Evolutionary conservation across 1,139 yeast genomes (phyloP).

Genomic region (Fermentozyma sake): DNA sequence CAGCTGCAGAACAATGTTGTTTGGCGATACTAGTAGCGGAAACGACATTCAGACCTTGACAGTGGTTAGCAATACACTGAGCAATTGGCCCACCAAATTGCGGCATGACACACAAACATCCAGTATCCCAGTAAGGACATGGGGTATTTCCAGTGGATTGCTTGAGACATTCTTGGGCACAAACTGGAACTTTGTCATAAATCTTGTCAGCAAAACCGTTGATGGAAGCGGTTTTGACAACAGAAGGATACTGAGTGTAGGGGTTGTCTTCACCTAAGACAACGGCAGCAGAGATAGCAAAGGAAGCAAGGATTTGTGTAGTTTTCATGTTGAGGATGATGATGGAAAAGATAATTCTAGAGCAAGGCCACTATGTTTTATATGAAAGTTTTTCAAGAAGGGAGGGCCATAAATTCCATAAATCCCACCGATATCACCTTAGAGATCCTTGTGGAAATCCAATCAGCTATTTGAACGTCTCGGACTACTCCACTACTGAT

Average conservation of each 20-base stretch:
- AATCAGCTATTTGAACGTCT: no score
- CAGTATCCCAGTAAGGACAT: slow-evolving; percentile 53
- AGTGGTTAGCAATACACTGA: slow-evolving; percentile 36
- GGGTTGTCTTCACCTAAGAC: slow-evolving; percentile 8
- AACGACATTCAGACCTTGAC: slow-evolving; percentile 28
- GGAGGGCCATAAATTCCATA: no score
- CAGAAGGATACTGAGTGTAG: slow-evolving; percentile 39
- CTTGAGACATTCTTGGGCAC: slow-evolving; percentile 39
- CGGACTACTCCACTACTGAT: no score
- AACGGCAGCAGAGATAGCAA: slow-evolving; percentile 6
- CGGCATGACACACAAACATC: slow-evolving; percentile 50
- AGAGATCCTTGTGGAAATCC: no score
- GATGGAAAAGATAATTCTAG: no score
- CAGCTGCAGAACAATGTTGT: slow-evolving; percentile 38
- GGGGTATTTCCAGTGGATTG: slow-evolving; percentile 36
- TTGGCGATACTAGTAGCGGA: slow-evolving; percentile 36
- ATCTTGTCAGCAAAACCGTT: slow-evolving; percentile 51
- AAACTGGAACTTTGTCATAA: slow-evolving; percentile 33
- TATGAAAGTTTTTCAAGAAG: no score
- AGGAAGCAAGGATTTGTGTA: background rate
- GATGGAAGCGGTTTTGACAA: slow-evolving; percentile 43
- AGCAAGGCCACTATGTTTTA: no score
- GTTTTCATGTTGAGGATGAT: slow-evolving; percentile 1
- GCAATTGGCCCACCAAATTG: slow-evolving; percentile 41
- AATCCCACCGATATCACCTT: no score